Conservation (phyloP, 2,329 filamentous ascomycete genomes). For the Teratosphaeria pseudoeucalypti region DNA sequence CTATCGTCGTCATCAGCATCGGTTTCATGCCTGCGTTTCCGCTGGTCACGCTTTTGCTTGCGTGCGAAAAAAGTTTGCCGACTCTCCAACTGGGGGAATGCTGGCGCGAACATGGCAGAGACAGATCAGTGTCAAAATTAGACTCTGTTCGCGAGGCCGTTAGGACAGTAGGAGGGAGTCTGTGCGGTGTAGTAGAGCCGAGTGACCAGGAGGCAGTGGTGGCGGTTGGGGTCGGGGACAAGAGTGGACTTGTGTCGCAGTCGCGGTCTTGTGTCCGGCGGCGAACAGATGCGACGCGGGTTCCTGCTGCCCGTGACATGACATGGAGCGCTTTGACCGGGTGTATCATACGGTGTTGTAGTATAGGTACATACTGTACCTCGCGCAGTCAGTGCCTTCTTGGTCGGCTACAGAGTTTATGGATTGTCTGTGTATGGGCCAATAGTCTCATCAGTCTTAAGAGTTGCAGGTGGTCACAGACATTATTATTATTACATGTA, state of each 20-base stretch:
- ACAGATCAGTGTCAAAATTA: neutral
- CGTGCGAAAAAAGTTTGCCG: constrained; percentile 15
- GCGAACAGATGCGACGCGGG: neutral
- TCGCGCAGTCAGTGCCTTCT: neutral
- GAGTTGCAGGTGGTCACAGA: too few relatives aligned
- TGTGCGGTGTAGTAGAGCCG: neutral
- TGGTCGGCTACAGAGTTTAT: neutral
- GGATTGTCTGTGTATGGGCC: neutral
- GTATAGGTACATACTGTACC: neutral
- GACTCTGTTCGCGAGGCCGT: neutral
- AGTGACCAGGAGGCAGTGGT: neutral
- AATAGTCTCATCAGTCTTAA: neutral
- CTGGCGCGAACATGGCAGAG: constrained; percentile 19
- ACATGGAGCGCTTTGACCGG: neutral
- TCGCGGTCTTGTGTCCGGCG: too few relatives aligned
- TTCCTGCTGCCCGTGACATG: neutral
- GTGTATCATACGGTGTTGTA: neutral
- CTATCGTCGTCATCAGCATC: constrained; percentile 7
- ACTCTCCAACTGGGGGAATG: constrained; percentile 14
- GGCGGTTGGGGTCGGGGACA: neutral
- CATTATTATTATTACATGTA: too few relatives aligned
- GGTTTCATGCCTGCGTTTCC: constrained; percentile 13
- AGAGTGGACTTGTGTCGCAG: too few relatives aligned
- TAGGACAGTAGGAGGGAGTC: neutral
- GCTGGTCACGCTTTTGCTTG: constrained; percentile 19